Percentiles rank a stretch among this genome's conserved stretches.
phyloP scores from a whole-genome alignment of 176 grass and related monocot genomes.

The Dendrocalamus sinicus region DNA sequence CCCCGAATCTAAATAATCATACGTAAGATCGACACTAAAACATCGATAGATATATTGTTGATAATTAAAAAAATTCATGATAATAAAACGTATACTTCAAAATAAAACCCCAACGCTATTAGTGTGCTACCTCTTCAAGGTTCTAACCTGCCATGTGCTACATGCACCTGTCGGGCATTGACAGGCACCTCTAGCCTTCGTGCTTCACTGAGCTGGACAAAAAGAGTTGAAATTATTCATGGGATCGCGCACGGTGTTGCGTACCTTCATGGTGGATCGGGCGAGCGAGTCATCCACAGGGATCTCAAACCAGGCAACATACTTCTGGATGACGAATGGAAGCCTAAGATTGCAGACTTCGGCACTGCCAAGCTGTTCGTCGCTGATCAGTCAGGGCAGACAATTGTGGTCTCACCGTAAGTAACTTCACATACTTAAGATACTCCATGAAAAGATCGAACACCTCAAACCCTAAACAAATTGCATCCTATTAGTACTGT shows the following conservation, averaged over 20 bases:
- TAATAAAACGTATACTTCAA: too few relatives aligned
- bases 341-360: conserved; percentile 26
- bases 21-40: too few relatives aligned
- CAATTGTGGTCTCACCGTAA: neutral
- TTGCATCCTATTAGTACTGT: too few relatives aligned
- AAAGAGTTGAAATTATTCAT: neutral
- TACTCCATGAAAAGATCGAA: too few relatives aligned
- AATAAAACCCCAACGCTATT: too few relatives aligned
- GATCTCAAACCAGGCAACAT: conserved; percentile 29
- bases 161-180: neutral
- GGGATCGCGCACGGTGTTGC: neutral
- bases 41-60: too few relatives aligned
- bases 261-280: neutral
- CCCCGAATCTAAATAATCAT: too few relatives aligned
- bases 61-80: too few relatives aligned
- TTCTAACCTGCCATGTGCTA: too few relatives aligned
- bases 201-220: conserved; percentile 18
- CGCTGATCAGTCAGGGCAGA: neutral
- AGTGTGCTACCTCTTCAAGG: too few relatives aligned
- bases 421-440: neutral
- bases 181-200: neutral
- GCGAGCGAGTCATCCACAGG: neutral
- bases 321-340: neutral
- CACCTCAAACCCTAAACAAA: too few relatives aligned
- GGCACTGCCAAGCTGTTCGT: neutral